Conservation (phyloP, 83 land plant genomes). For the Picea abies region DNA sequence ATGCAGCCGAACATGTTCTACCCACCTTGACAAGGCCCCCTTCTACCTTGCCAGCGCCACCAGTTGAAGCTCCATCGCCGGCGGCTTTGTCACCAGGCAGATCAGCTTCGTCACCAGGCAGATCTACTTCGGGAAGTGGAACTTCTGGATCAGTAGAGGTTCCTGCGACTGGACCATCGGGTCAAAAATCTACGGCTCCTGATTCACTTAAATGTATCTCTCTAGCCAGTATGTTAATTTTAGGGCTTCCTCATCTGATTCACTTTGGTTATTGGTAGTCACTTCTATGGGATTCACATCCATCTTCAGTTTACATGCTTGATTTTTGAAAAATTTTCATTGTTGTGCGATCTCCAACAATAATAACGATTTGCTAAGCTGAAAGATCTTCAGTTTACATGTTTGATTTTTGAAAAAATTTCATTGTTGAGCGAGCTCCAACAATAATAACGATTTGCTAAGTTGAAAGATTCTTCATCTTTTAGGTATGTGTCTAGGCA, state of each 20-base stretch:
- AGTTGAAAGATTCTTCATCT: background rate
- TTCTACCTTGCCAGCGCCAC: conserved; percentile 19
- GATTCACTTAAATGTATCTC: background rate
- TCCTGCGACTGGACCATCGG: conserved; percentile 49
- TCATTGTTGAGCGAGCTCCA: background rate
- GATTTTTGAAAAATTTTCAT: background rate
- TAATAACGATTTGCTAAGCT: background rate
- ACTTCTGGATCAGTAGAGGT: conserved; percentile 12
- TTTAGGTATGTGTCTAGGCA: background rate
- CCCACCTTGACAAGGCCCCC: background rate
- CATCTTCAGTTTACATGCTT: background rate
- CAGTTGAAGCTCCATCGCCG: conserved; percentile 48
- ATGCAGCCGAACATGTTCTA: conserved; percentile 45
- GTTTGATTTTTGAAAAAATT: background rate
- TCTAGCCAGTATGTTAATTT: background rate
- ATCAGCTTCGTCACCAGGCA: background rate
- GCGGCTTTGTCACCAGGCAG: background rate
- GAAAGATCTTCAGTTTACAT: background rate
- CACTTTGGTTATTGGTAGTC: background rate
- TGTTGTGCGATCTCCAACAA: background rate
- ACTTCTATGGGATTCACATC: no score
- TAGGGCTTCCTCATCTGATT: background rate
- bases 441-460: background rate
- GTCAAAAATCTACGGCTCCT: conserved; percentile 34
- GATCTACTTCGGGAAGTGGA: background rate